phyloP scores from a whole-genome alignment of 1,284 basidiomycete species.

The Meripilus lineatus region DNA sequence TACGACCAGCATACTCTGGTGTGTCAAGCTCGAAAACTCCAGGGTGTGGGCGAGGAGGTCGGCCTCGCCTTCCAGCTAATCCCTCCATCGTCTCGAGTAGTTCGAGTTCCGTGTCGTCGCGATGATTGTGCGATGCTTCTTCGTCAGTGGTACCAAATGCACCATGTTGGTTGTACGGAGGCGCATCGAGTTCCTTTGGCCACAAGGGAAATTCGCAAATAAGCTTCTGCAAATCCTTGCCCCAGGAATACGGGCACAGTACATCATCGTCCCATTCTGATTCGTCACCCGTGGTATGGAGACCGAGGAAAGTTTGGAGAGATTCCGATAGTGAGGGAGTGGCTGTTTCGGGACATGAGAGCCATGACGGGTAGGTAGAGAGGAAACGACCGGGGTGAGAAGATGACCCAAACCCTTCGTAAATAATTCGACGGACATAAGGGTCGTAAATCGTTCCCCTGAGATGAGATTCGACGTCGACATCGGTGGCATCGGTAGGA shows the following conservation, averaged over 20 bases:
- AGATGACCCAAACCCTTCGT: constrained; percentile 63
- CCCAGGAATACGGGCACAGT: constrained; percentile 80
- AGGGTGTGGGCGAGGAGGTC: constrained; percentile 22
- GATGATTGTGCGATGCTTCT: constrained; percentile 8
- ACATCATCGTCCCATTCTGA: constrained; percentile 44
- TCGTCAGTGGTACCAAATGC: constrained; percentile 8
- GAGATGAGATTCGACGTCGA: constrained; percentile 68
- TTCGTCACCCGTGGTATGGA: constrained; percentile 13
- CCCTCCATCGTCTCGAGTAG: constrained; percentile 5
- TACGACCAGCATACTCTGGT: constrained; percentile 69
- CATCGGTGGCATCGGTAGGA: constrained; percentile 33
- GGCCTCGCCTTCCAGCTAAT: not conserved
- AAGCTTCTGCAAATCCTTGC: constrained; percentile 61
- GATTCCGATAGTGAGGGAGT: constrained; percentile 3
- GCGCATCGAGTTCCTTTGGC: constrained; percentile 61
- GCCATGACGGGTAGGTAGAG: constrained; percentile 56
- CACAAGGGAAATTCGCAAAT: constrained; percentile 75
- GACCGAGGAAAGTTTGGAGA: constrained; percentile 12
- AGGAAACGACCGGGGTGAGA: constrained; percentile 44
- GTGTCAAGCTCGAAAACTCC: constrained; percentile 75
- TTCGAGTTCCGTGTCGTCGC: constrained; percentile 10
- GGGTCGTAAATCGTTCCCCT: constrained; percentile 84
- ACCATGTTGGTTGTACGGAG: constrained; percentile 26
- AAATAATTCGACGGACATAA: constrained; percentile 81
- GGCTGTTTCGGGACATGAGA: constrained; percentile 50